A percentile compares a stretch with the other conserved stretches of the same genome.
These are phyloP conservation scores for Termitomyces sp. DNA, from an alignment of 768 basidiomycete genomes.

Conservation along the genomic window DNA sequence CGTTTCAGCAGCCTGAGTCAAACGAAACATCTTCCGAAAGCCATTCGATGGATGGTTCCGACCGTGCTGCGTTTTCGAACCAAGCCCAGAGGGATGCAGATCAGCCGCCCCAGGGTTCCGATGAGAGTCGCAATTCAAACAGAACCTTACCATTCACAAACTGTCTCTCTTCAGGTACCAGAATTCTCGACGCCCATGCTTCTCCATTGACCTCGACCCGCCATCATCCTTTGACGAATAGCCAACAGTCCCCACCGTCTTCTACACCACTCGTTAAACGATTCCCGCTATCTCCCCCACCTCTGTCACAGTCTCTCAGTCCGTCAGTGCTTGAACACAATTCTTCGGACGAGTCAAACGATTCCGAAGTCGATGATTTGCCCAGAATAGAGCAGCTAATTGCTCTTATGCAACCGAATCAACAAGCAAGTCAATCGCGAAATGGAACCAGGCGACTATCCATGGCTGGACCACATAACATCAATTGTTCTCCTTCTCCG, in stretches of 20 bases:
- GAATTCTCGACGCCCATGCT: background rate
- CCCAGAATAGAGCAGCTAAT: constrained; percentile 4
- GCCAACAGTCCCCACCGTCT: background rate
- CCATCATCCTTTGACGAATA: background rate
- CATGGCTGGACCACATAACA: background rate
- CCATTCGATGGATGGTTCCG: background rate
- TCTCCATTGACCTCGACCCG: background rate
- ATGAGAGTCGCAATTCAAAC: background rate
- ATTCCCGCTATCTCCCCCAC: constrained; percentile 13
- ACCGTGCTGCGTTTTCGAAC: background rate
- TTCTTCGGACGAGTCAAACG: background rate
- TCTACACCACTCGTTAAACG: background rate
- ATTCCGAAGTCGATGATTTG: constrained; percentile 5
- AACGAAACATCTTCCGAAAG: background rate
- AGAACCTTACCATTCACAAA: background rate
- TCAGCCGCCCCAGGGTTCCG: background rate
- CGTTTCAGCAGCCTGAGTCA: background rate
- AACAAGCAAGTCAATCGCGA: background rate
- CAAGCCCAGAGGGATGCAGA: too few relatives aligned
- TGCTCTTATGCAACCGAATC: background rate
- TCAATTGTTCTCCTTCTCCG: background rate
- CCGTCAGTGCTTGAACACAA: background rate
- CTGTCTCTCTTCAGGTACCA: background rate
- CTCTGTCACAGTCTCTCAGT: background rate
- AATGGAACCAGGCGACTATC: background rate